phyloP scores from a whole-genome alignment of 768 basidiomycete species.

The Collybia nuda region DNA sequence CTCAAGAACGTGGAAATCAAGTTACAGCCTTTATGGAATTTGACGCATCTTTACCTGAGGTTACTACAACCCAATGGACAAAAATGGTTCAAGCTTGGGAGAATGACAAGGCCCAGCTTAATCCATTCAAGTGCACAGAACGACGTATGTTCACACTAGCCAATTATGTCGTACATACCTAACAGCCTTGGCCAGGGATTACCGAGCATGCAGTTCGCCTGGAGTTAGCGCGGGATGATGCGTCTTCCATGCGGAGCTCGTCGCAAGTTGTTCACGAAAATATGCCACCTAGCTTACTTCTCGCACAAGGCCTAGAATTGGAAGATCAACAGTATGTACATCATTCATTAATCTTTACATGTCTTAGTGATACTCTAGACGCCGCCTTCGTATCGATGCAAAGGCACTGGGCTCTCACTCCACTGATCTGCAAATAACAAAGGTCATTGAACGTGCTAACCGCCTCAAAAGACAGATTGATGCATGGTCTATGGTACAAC shows the following conservation, averaged over 20 bases:
- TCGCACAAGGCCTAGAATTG: conserved; percentile 26
- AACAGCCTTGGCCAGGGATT: no score
- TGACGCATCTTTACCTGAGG: background rate
- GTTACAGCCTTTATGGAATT: background rate
- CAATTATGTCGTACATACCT: no score
- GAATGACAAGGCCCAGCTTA: background rate
- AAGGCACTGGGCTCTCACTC: conserved; percentile 17
- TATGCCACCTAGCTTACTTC: conserved; percentile 11
- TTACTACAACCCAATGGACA: background rate
- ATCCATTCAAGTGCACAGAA: background rate
- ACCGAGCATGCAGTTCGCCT: no score
- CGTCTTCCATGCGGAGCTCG: no score
- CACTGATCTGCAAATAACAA: conserved; percentile 24
- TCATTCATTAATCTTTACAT: no score
- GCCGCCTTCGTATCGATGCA: conserved; percentile 2
- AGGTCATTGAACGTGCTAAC: conserved; percentile 20
- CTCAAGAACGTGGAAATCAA: background rate
- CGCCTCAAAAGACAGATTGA: conserved; percentile 19
- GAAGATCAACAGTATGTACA: conserved; percentile 28
- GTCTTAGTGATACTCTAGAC: no score
- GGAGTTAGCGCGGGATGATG: no score
- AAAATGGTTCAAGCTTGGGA: background rate
- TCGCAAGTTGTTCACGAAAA: background rate
- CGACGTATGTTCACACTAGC: background rate
- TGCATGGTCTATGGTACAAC: conserved; percentile 22